phyloP scores from a whole-genome alignment of 768 basidiomycete genomes.

The Russula earlei region DNA sequence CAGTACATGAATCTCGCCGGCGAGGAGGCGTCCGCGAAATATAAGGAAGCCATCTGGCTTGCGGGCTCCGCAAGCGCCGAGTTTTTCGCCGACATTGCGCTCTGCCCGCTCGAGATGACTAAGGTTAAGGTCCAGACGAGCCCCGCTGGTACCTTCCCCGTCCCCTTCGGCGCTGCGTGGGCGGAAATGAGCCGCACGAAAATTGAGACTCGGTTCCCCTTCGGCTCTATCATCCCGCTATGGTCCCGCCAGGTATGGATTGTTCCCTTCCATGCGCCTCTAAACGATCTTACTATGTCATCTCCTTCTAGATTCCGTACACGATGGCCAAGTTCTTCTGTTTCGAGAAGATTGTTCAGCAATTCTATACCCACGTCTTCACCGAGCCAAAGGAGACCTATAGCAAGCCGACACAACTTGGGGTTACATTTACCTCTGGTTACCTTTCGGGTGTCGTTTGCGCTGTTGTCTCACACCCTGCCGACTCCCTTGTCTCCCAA shows the following conservation, averaged over 20 bases:
- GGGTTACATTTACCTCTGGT: slow-evolving; percentile 83
- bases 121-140: slow-evolving; percentile 88
- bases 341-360: slow-evolving; percentile 79
- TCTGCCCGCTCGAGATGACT: slow-evolving; percentile 92
- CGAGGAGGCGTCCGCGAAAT: slow-evolving; percentile 66
- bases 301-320: slow-evolving; percentile 70
- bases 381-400: slow-evolving; percentile 69
- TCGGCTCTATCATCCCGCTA: slow-evolving; percentile 75
- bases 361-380: slow-evolving; percentile 87
- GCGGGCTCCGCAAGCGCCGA: slow-evolving; percentile 91
- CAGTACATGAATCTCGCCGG: slow-evolving; percentile 82
- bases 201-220: slow-evolving; percentile 71
- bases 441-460: slow-evolving; percentile 94
- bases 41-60: slow-evolving; percentile 89
- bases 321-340: slow-evolving; percentile 99
- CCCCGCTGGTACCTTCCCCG: slow-evolving; percentile 66
- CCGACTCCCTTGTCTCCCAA: slow-evolving; percentile 86
- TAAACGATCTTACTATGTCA: background rate
- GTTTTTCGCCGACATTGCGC: slow-evolving; percentile 91
- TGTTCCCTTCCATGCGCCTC: background rate
- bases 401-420: slow-evolving; percentile 76
- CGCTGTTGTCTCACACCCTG: slow-evolving; percentile 93
- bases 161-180: slow-evolving; percentile 60
- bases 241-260: slow-evolving; percentile 80
- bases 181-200: slow-evolving; percentile 58